Evolutionary conservation across 2,329 filamentous ascomycete species (phyloP), one percentile per base, ranked within the genome.

Genomic region (Amphichorda felina): DNA sequence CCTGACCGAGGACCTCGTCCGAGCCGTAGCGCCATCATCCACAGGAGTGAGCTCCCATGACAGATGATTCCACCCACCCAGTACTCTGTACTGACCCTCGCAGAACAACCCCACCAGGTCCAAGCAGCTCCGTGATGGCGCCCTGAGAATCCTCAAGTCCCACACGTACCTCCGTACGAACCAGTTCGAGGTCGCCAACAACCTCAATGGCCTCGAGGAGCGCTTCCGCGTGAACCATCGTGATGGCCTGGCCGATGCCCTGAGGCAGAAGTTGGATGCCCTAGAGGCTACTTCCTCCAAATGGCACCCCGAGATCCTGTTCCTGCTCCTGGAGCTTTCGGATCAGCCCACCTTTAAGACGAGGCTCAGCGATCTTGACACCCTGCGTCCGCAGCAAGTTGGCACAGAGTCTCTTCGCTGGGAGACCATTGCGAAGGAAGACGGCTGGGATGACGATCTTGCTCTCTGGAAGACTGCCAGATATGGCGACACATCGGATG

Each of bases 181-280:
- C 48, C 81, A 84, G 44, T 88, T 88, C 50, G 76, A 82, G 30
- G 72, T 88, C 15, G 61, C 70, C 27, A 68, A 69, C 26, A 69
- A 68, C 25, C 64, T 89, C 2, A 64, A 75, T 33, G 83, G 83
- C 1, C 64, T 95, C 3, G 79, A 88, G 45, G 91, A 96, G 60
- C 87, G 89, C 46, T 91, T 95, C 47, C 72, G 77, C 22, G 70
- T 96, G 36, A 69, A 85, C 33, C 79, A 82, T 49, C 76, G 83
- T 41, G 88, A 95, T 47, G 75, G 75, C 27, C 62, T 95, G 18
- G 85, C 86, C 10, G 78, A 88, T 38, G 76, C 80, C 39, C 58
- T 95, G 28, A 61, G 67, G 6, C 51, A 61, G 35, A 41, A 82
- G 11, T 34, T 40, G 15, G 30, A 39, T n/a, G 22, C 17, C 17